Base-by-base conservation (phyloP, 495 filamentous ascomycete genomes). In the Hypoxylon subgilvum region DNA sequence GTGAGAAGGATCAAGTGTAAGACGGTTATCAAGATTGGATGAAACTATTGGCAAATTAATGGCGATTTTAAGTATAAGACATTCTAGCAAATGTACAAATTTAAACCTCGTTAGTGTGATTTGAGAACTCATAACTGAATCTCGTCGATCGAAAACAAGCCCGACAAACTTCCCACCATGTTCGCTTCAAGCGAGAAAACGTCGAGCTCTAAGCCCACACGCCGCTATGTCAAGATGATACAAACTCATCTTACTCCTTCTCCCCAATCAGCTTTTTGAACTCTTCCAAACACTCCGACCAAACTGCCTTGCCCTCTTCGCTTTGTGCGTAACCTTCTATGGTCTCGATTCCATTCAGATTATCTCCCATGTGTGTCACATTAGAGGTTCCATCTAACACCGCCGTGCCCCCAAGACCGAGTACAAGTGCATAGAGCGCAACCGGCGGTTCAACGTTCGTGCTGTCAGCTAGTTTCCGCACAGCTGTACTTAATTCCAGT, bases 321-420 rank as follows among this genome's bases (percentile, higher is more conserved):
- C 63, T 72, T 57, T 69, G 69, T 16, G 74, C 73, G 61, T 82
- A 84, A 42, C 54, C 57, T 52, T 76, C 73, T 28, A 89, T 72
- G 30, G 61, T 71, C 48, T 73, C 70, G n/a, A 81, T 57, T 2
- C 78, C 81, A 34, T 79, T 76, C 52, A 92, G 62, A 69, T 92
- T 88, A 31, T 76, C 78, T 54, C 66, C 72, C 89, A 93, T 93
- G 30, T 81, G 82, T 44, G 61, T 74, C 57, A 73, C 66, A 28
- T 80, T 83, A 21, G 76, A 88, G 4, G 88, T 92, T 21, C 90
- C 90, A 67, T 92, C 84, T 61, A 93, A 67, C 22, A 92, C 74
- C 1, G 78, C 74, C 9, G 85, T 78, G 7, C 73, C 74, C 18
- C 69, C 73, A n/a, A 89, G 72, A 1, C 81, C 79, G 46, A 90